These are phyloP conservation scores for Nakataea oryzae DNA, from an alignment of 2,329 filamentous ascomycete species.

Conservation along the genomic window DNA sequence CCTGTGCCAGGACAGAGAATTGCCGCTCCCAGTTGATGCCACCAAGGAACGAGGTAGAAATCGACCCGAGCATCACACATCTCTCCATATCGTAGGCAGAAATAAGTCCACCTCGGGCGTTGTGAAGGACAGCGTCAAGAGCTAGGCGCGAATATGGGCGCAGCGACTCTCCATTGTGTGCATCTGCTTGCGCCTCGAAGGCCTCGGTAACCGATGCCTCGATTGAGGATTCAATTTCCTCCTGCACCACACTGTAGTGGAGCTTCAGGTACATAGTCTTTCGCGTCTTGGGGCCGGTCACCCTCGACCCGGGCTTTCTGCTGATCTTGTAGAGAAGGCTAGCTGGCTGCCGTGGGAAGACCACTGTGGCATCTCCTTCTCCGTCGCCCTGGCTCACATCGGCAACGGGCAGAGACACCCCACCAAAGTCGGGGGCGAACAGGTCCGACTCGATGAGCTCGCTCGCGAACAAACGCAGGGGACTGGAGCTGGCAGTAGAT, in stretches of 20 bases:
- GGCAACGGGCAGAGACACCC: constrained; percentile 24
- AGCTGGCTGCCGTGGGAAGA: constrained; percentile 75
- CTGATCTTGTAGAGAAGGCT: constrained; percentile 72
- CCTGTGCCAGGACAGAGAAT: constrained; percentile 34
- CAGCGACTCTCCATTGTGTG: constrained; percentile 24
- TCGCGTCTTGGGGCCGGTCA: constrained; percentile 20
- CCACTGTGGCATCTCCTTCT: constrained; percentile 37
- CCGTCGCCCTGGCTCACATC: not conserved
- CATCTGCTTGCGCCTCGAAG: constrained; percentile 16
- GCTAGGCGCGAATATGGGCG: constrained; percentile 36
- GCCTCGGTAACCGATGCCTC: constrained; percentile 26
- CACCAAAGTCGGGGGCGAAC: constrained; percentile 54
- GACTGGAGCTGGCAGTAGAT: constrained; percentile 65
- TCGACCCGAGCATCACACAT: constrained; percentile 38
- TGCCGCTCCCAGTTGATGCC: constrained; percentile 34
- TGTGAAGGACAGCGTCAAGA: constrained; percentile 27
- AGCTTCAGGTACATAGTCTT: constrained; percentile 58
- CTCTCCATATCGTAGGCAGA: constrained; percentile 44
- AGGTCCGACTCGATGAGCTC: constrained; percentile 59
- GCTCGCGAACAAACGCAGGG: constrained; percentile 63
- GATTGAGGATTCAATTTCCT: constrained; percentile 53
- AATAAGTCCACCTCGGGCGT: constrained; percentile 29
- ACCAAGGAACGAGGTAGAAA: constrained; percentile 37
- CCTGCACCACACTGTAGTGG: constrained; percentile 65
- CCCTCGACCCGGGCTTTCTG: constrained; percentile 30